These are phyloP conservation scores for Lipomyces spencermartinsiae DNA, from an alignment of 805 yeast species.

Conservation along the genomic window DNA sequence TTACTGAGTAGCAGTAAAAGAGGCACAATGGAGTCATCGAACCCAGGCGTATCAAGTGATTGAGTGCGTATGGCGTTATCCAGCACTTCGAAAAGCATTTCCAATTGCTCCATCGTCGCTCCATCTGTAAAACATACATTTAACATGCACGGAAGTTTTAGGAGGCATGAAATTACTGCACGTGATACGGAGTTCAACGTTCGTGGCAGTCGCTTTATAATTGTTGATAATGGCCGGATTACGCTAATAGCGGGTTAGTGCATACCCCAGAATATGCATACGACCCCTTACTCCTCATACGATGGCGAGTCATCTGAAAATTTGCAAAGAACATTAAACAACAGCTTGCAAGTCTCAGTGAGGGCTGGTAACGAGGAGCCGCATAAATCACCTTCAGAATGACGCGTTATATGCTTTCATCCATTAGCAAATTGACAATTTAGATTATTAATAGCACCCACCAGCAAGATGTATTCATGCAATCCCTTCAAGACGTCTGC, in stretches of 20 bases:
- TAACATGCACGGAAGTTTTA: constrained; percentile 16
- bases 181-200: not conserved
- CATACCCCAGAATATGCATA: not conserved
- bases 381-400: not conserved
- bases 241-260: not conserved
- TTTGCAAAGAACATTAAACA: constrained; percentile 26
- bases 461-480: not conserved
- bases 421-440: constrained; percentile 6
- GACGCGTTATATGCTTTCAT: not conserved
- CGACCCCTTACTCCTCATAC: not conserved
- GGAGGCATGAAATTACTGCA: constrained; percentile 23
- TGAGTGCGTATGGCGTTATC: constrained; percentile 9
- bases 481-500: not conserved
- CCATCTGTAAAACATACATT: constrained; percentile 13
- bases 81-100: constrained; percentile 10
- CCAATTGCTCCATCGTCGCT: constrained; percentile 2
- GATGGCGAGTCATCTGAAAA: not conserved
- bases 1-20: constrained; percentile 17
- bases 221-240: not conserved
- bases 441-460: constrained; percentile 4
- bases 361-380: constrained; percentile 4
- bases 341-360: constrained; percentile 26
- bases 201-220: constrained; percentile 12
- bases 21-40: constrained; percentile 22
- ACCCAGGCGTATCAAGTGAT: constrained; percentile 5